Evolutionary conservation across 2,329 filamentous ascomycete genomes (phyloP), one percentile per base, ranked within the genome.

Genomic region (Aureobasidium lini): DNA sequence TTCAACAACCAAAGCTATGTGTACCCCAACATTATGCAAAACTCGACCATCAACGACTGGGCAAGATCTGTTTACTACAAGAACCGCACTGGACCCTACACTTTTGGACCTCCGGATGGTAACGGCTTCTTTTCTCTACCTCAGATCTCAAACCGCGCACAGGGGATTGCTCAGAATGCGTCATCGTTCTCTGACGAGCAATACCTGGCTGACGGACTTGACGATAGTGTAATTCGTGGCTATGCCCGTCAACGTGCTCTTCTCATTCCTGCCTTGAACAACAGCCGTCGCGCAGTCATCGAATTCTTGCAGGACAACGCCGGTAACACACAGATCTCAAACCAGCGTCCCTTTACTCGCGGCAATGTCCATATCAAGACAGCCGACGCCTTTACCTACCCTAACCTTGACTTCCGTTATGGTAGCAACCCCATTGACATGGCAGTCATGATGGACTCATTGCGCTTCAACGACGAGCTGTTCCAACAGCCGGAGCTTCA

Each of bases 231-330:
- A 13, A 34, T 68, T 13, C 62, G 62, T 11, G 68, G 68, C 47
- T 70, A 65, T 60, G 57, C 63, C 23, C 53, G 56, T 7, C 67
- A 69, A 42, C 62, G 66, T 31, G 52, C 64, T 23, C 53, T 69
- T 18, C 62, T 70, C 5, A 62, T 63, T 48, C 48, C 60, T n/a
- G 67, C 68, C 8, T 61, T 70, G 0, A 57, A 59, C 29, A 65
- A 66, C 59, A 54, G 47, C 29, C 62, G 50, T 15, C 60, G 68
- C 29, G 69, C 65, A 7, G 64, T 62, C 39, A 70, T 64, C 59
- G 69, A 71, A 32, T 65, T 70, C 53, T 60, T 71, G 28, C 68
- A 69, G 59, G 67, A 66, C 34, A 71, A 71, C 50, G 66, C 66
- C 32, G 68, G 69, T 44, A 69, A 64, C 43, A 63, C 69, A 18